A percentile compares a stretch with the other conserved stretches of the same genome.
Evolutionary conservation across 2,329 filamentous ascomycete species (phyloP).

Genomic region (Diaporthe sp.): DNA sequence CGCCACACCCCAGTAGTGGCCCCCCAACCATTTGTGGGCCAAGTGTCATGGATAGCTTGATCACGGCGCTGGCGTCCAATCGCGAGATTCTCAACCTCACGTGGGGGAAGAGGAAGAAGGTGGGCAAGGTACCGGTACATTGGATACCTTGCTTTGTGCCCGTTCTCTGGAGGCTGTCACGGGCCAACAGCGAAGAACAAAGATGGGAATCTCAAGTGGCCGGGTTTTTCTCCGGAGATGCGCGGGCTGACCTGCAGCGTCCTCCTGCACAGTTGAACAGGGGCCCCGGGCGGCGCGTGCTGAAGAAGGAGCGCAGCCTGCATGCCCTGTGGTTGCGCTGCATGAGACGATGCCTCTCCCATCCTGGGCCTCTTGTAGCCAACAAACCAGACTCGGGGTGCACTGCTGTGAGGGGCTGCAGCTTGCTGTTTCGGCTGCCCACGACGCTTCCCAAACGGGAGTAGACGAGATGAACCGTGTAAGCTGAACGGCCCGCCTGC

Average conservation of each 20-base stretch:
- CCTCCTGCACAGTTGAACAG: slow-evolving; percentile 28
- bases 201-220: slow-evolving; percentile 23
- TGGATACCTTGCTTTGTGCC: not conserved
- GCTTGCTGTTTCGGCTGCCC: slow-evolving; percentile 25
- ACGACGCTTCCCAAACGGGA: slow-evolving; percentile 18
- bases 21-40: slow-evolving; percentile 24
- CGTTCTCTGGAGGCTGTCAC: not conserved
- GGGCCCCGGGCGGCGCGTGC: slow-evolving; percentile 27
- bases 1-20: not conserved
- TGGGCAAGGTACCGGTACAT: slow-evolving; percentile 34
- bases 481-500: slow-evolving; percentile 27
- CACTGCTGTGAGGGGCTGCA: slow-evolving; percentile 24
- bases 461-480: slow-evolving; percentile 31
- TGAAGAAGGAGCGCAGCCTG: slow-evolving; percentile 3
- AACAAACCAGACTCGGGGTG: slow-evolving; percentile 15
- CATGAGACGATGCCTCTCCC: slow-evolving; percentile 9
- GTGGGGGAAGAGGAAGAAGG: slow-evolving; percentile 6
- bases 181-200: not conserved
- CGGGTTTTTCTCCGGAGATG: slow-evolving; percentile 28
- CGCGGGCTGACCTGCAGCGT: slow-evolving; percentile 29
- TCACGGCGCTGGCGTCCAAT: slow-evolving; percentile 17
- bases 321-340: slow-evolving; percentile 21
- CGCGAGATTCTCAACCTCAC: slow-evolving; percentile 21
- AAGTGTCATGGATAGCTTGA: not conserved
- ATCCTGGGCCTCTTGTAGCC: not conserved